Evolutionary conservation across 2,329 filamentous ascomycete genomes (phyloP).

Genomic region (Clarireedia hainanense): DNA sequence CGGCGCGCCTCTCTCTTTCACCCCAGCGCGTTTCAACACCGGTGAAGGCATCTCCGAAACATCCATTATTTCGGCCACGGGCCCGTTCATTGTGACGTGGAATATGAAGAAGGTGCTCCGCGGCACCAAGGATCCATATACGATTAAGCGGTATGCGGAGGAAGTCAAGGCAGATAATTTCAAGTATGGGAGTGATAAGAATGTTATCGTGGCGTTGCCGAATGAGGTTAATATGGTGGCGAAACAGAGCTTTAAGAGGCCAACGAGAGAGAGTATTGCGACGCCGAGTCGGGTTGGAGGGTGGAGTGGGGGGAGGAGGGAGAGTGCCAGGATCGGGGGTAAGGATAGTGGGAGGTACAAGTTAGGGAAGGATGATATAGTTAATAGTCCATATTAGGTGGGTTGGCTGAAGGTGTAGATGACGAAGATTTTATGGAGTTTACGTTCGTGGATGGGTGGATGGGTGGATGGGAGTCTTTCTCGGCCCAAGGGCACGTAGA

Average conservation of each 20-base stretch:
- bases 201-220: slow-evolving; percentile 91
- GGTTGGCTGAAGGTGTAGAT: background rate
- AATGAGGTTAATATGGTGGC: slow-evolving; percentile 98
- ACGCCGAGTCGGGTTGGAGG: slow-evolving; percentile 40
- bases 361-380: slow-evolving; percentile 73
- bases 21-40: slow-evolving; percentile 87
- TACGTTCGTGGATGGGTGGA: background rate
- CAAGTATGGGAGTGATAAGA: slow-evolving; percentile 94
- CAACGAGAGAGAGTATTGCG: slow-evolving; percentile 85
- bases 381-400: slow-evolving; percentile 57
- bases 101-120: slow-evolving; percentile 81
- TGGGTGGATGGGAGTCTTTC: background rate
- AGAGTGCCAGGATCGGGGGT: slow-evolving; percentile 42
- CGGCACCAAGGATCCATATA: slow-evolving; percentile 80
- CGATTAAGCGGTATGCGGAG: slow-evolving; percentile 92
- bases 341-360: slow-evolving; percentile 57
- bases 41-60: slow-evolving; percentile 76
- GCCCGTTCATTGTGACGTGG: slow-evolving; percentile 96
- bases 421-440: background rate
- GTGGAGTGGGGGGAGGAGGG: slow-evolving; percentile 39
- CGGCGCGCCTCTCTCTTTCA: slow-evolving; percentile 77
- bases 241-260: slow-evolving; percentile 74
- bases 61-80: slow-evolving; percentile 92
- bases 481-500: too few species aligned
- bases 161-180: slow-evolving; percentile 98